A percentile compares a stretch with the other conserved stretches of the same genome.
Conservation (phyloP, 176 grass and related monocot species). For the Oryza longistaminata region DNA sequence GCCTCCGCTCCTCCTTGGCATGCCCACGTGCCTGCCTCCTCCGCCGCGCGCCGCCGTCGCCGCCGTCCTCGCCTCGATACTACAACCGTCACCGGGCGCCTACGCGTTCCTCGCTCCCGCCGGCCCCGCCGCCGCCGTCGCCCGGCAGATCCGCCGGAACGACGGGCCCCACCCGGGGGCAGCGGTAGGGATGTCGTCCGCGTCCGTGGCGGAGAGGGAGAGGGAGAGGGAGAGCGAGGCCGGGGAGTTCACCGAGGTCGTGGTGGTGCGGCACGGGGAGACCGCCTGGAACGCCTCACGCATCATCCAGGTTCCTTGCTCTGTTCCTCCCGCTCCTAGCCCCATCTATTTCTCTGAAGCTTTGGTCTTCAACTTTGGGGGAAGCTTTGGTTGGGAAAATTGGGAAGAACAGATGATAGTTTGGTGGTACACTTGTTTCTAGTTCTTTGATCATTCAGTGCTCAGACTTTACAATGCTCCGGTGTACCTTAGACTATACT, state of each 20-base stretch:
- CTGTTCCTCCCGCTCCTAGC: background rate
- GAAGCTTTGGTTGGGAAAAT: background rate
- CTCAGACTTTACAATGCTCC: background rate
- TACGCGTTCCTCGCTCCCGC: background rate
- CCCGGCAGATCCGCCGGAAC: background rate
- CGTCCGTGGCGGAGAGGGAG: background rate
- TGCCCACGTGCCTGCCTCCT: background rate
- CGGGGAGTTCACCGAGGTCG: constrained; percentile 66
- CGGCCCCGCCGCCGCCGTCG: too few species aligned
- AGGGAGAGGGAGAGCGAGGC: background rate
- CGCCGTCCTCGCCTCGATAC: background rate
- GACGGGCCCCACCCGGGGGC: background rate
- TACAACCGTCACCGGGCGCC: background rate
- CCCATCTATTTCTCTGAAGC: background rate
- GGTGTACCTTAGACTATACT: too few species aligned
- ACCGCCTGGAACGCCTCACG: constrained; percentile 77
- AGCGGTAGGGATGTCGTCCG: constrained; percentile 29
- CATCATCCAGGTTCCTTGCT: constrained; percentile 59
- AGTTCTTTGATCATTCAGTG: background rate
- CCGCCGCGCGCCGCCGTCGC: background rate
- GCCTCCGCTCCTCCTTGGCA: background rate
- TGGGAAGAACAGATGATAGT: background rate
- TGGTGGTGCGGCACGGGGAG: constrained; percentile 76
- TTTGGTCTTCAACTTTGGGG: background rate
- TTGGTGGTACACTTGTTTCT: background rate